phyloP scores from a whole-genome alignment of 2,329 filamentous ascomycete genomes.

The Ophiostoma fasciatum region DNA sequence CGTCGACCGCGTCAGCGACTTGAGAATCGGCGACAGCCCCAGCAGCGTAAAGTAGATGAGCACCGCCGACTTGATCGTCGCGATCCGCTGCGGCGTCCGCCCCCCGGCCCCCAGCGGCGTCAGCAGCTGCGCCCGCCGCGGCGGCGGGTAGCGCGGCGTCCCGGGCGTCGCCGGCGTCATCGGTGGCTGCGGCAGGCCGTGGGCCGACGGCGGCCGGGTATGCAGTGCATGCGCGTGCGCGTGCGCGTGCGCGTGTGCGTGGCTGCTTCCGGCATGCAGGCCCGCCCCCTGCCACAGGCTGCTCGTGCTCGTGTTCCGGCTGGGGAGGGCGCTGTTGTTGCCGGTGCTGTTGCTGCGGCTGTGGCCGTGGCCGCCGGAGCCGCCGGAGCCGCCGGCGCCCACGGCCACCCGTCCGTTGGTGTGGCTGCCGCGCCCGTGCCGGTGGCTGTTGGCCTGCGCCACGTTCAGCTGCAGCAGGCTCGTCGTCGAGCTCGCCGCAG shows the following conservation, averaged over 20 bases:
- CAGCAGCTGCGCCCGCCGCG: conserved; percentile 15
- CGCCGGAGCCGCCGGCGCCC: no score
- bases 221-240: no score
- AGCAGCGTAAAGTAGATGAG: conserved; percentile 88
- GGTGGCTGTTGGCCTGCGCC: no score
- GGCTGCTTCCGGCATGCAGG: no score
- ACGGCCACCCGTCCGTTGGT: no score
- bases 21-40: conserved; percentile 85
- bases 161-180: conserved; percentile 17
- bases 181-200: conserved; percentile 3
- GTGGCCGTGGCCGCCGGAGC: no score
- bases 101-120: conserved; percentile 22
- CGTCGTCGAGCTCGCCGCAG: conserved; percentile 6
- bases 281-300: neutral
- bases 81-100: conserved; percentile 40
- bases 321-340: neutral
- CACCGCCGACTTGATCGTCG: conserved; percentile 80
- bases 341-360: neutral
- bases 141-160: conserved; percentile 17
- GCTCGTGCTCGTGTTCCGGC: neutral
- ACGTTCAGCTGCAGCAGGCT: conserved; percentile 7
- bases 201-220: neutral
- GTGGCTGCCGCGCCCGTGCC: neutral
- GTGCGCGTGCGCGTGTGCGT: no score
- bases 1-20: conserved; percentile 87